Evolutionary conservation across 148 eudicot species (phyloP).

Genomic region (Salicornia ramosissima): DNA sequence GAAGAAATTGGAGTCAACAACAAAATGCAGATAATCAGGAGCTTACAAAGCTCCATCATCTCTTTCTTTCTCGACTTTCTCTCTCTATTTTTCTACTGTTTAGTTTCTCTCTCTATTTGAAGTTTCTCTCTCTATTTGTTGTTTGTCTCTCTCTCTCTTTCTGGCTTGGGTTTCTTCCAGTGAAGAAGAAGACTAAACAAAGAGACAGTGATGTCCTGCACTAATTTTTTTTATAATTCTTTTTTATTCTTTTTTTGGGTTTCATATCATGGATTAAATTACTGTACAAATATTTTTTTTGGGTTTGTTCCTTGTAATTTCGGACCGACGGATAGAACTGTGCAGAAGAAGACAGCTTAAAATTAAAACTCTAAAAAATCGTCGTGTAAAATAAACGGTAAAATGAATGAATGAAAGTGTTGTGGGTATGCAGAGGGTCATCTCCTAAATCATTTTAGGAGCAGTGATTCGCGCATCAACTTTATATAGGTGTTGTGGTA

Average conservation of each 20-base stretch:
- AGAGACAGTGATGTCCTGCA: slow-evolving; percentile 27
- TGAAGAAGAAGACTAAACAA: slow-evolving; percentile 19
- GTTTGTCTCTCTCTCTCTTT: not conserved
- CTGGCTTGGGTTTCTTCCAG: slow-evolving; percentile 12
- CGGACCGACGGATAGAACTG: slow-evolving; percentile 23
- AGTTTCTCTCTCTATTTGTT: not conserved
- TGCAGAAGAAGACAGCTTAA: slow-evolving; percentile 2
- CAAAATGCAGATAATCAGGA: slow-evolving; percentile 47
- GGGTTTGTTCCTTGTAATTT: slow-evolving; percentile 9
- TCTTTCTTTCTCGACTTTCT: slow-evolving; percentile 21
- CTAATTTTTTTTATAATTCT: not conserved
- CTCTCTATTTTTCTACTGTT: not conserved
- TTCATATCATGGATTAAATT: too few relatives aligned
- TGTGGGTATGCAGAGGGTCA: too few relatives aligned
- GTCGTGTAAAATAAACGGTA: too few relatives aligned
- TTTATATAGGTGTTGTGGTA: too few relatives aligned
- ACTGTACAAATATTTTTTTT: too few relatives aligned
- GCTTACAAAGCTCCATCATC: slow-evolving; percentile 29
- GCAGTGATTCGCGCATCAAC: too few relatives aligned
- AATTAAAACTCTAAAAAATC: too few relatives aligned
- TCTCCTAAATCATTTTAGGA: too few relatives aligned
- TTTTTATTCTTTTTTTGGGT: not conserved
- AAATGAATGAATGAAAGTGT: too few relatives aligned
- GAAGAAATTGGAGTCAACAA: slow-evolving; percentile 31
- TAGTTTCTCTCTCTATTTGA: not conserved